A percentile compares a stretch with the other conserved stretches of the same genome.
phyloP scores from a whole-genome alignment of 768 basidiomycete genomes.

The Rhodotorula paludigena region DNA sequence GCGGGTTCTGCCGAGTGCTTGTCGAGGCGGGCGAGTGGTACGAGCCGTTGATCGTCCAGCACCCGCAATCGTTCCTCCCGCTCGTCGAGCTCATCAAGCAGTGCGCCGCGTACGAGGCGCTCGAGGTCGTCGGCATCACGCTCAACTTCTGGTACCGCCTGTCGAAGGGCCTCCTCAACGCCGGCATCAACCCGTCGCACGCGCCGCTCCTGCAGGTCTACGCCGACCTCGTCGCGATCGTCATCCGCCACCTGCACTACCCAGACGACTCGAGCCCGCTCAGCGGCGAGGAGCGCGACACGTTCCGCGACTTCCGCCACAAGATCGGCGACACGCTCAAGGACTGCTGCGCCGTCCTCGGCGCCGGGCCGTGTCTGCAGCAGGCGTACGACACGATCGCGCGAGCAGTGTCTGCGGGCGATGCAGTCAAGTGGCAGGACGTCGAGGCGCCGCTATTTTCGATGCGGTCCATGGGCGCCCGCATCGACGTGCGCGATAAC shows the following conservation, averaged over 20 bases:
- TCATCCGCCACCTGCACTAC: slow-evolving; percentile 87
- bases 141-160: slow-evolving; percentile 99
- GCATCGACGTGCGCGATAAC: slow-evolving; percentile 75
- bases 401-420: slow-evolving; percentile 57
- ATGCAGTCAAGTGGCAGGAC: slow-evolving; percentile 74
- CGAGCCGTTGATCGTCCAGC: slow-evolving; percentile 75
- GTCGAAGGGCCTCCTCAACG: slow-evolving; percentile 77
- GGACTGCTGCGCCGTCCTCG: slow-evolving; percentile 92
- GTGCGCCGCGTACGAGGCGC: slow-evolving; percentile 85
- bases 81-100: slow-evolving; percentile 90
- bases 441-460: slow-evolving; percentile 96
- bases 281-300: slow-evolving; percentile 79
- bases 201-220: slow-evolving; percentile 79
- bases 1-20: slow-evolving; percentile 84
- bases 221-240: slow-evolving; percentile 71
- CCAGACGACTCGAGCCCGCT: slow-evolving; percentile 63
- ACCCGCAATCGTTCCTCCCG: slow-evolving; percentile 87
- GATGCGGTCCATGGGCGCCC: slow-evolving; percentile 95
- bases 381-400: slow-evolving; percentile 76
- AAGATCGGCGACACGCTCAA: slow-evolving; percentile 99
- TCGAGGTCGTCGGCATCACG: slow-evolving; percentile 94
- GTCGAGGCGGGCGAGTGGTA: slow-evolving; percentile 98
- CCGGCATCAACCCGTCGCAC: slow-evolving; percentile 20
- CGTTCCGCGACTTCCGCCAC: slow-evolving; percentile 91
- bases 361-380: slow-evolving; percentile 74